Base-by-base conservation (phyloP, 306 rosid genomes). In the Medicago arabica region DNA sequence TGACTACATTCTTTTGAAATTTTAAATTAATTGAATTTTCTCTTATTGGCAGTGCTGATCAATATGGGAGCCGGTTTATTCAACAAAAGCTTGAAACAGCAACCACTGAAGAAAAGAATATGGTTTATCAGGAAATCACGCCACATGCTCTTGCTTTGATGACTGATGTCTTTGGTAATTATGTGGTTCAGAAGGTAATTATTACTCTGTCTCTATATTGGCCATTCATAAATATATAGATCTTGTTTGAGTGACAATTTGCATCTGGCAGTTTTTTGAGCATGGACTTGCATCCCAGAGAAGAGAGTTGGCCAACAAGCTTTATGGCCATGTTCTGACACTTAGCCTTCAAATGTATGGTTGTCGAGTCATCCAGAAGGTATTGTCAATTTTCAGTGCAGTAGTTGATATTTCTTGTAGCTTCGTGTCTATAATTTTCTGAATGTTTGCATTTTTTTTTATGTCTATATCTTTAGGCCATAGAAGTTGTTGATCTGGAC, bases 261-360 rank as follows among this genome's bases (percentile, higher is more conserved):
- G 71, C 70, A 41, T 71, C 25, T 79, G 41, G 41, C 89, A 95
- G 98, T 95, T 95, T 82, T 95, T 95, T 76, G 99, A 95, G 93
- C 97, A 95, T 15, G 97, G 99, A 77, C 93, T 90, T 84, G 72
- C 88, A n/a, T 25, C 90, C 68, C 97, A 95, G 76, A 89, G 90
- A 87, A 89, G 97, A 83, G 99, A 95, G 75, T 85, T 95, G 80
- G 97, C 97, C 66, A 89, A 95, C 89, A 85, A 95, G 69, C 97
- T 95, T 67, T 71, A 84, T 15, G 86, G 88, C 31, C 97, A 95
- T 68, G 97, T 95, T 61, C 90, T 95, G 78, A 84, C 92, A 1
- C 93, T 92, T 40, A 86, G 97, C 87, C 99, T 95, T 87, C 99
- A 95, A 80, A 95, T 95, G 99, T 92, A 95, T 85, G 99, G 99